Evolutionary conservation across 805 yeast genomes (phyloP).

Genomic region (Starmerella floris): DNA sequence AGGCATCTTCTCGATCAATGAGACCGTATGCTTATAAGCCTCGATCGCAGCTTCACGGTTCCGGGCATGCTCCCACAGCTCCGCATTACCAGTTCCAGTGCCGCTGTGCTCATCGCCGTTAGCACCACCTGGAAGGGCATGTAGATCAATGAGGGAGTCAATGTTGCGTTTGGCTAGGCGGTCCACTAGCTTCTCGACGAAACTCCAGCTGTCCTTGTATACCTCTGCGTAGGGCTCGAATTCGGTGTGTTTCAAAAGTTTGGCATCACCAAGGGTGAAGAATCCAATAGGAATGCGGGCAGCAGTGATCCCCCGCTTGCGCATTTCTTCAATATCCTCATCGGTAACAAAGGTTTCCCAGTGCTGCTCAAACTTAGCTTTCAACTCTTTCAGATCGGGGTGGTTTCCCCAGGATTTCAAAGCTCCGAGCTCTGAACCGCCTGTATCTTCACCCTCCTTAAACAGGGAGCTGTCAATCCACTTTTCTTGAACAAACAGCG

Average conservation of each 20-base stretch:
- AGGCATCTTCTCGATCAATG: conserved; percentile 42
- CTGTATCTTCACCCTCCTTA: conserved; percentile 36
- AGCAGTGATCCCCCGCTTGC: conserved; percentile 54
- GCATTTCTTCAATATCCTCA: conserved; percentile 70
- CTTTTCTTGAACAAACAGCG: conserved; percentile 64
- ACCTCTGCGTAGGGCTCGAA: conserved; percentile 43
- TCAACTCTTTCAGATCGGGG: conserved; percentile 43
- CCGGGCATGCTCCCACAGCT: conserved; percentile 42
- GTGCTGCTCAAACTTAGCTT: conserved; percentile 40
- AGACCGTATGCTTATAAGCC: conserved; percentile 46
- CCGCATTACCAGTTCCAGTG: conserved; percentile 42
- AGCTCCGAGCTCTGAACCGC: conserved; percentile 60
- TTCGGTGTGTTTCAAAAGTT: conserved; percentile 44
- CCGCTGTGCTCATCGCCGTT: conserved; percentile 81
- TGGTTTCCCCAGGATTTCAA: conserved; percentile 35
- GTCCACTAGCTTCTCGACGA: conserved; percentile 41
- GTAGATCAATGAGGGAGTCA: conserved; percentile 70
- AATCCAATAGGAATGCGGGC: conserved; percentile 83
- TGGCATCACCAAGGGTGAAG: conserved; percentile 60
- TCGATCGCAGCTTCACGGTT: conserved; percentile 35
- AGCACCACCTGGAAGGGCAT: conserved; percentile 88
- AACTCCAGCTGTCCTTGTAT: conserved; percentile 63
- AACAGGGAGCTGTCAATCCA: conserved; percentile 60
- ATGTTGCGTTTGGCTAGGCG: conserved; percentile 51
- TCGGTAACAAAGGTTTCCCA: conserved; percentile 52